These are phyloP conservation scores for Pseudocercospora fijiensis DNA, from an alignment of 2,329 filamentous ascomycete species.

Conservation along the genomic window DNA sequence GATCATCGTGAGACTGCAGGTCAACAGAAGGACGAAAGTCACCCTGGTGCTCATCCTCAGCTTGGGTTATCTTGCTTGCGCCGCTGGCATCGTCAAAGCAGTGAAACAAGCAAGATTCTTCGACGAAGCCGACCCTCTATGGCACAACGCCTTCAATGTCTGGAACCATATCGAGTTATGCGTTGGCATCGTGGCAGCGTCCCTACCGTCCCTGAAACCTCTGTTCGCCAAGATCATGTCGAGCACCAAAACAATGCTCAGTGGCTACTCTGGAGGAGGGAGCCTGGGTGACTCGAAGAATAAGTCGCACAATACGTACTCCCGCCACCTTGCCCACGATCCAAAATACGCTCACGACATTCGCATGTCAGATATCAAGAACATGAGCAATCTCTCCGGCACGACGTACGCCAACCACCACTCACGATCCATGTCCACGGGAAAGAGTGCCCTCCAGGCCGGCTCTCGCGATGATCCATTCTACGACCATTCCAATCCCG, in stretches of 20 bases:
- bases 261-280: neutral
- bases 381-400: neutral
- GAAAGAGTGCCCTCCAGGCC: neutral
- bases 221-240: constrained; percentile 23
- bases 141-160: constrained; percentile 44
- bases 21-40: constrained; percentile 46
- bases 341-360: constrained; percentile 1
- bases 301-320: constrained; percentile 8
- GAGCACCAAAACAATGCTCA: constrained; percentile 19
- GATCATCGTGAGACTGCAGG: constrained; percentile 45
- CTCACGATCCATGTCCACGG: constrained; percentile 1
- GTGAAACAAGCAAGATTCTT: constrained; percentile 42
- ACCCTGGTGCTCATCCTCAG: constrained; percentile 41
- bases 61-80: constrained; percentile 45
- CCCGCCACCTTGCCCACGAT: constrained; percentile 10
- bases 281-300: constrained; percentile 9
- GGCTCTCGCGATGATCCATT: constrained; percentile 5
- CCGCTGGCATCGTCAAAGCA: constrained; percentile 47
- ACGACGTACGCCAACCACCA: neutral
- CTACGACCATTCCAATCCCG: constrained; percentile 7
- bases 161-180: constrained; percentile 50
- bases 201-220: constrained; percentile 43
- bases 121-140: constrained; percentile 39
- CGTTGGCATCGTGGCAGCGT: constrained; percentile 47
- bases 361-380: constrained; percentile 14